Percentiles rank a stretch among this genome's conserved stretches.
These are phyloP conservation scores for Fusarium sp. DNA, from an alignment of 2,329 filamentous ascomycete species.

Conservation along the genomic window DNA sequence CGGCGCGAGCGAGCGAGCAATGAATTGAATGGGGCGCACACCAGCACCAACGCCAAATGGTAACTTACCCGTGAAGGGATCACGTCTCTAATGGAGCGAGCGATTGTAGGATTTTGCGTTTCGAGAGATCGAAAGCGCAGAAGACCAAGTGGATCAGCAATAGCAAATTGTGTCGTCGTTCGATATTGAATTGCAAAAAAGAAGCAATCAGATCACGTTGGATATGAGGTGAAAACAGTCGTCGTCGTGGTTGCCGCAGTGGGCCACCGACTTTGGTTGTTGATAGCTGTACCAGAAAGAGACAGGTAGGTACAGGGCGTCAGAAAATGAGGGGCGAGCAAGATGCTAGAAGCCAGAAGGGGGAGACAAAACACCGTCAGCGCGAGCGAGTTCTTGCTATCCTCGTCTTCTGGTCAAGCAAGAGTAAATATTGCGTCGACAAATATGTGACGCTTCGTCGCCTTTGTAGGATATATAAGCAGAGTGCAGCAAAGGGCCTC, in stretches of 20 bases:
- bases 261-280: constrained; percentile 43
- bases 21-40: constrained; percentile 27
- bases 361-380: constrained; percentile 37
- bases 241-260: constrained; percentile 47
- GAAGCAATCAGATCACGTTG: constrained; percentile 33
- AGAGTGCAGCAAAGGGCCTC: constrained; percentile 8
- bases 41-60: constrained; percentile 1
- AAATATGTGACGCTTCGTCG: constrained; percentile 39
- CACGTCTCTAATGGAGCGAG: constrained; percentile 45
- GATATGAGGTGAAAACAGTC: constrained; percentile 33
- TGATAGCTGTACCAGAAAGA: constrained; percentile 40
- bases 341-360: constrained; percentile 11
- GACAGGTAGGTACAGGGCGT: constrained; percentile 40
- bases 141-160: constrained; percentile 14
- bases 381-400: constrained; percentile 35
- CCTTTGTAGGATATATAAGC: constrained; percentile 15
- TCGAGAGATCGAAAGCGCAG: constrained; percentile 22
- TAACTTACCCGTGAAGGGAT: constrained; percentile 53
- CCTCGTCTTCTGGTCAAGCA: constrained; percentile 23
- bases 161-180: constrained; percentile 12
- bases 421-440: constrained; percentile 26
- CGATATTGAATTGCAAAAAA: constrained; percentile 21
- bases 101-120: constrained; percentile 25
- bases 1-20: constrained; percentile 19
- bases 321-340: constrained; percentile 33